These are phyloP conservation scores for Magnolia sinica DNA, from an alignment of 164 flowering plant genomes.

Conservation along the genomic window DNA sequence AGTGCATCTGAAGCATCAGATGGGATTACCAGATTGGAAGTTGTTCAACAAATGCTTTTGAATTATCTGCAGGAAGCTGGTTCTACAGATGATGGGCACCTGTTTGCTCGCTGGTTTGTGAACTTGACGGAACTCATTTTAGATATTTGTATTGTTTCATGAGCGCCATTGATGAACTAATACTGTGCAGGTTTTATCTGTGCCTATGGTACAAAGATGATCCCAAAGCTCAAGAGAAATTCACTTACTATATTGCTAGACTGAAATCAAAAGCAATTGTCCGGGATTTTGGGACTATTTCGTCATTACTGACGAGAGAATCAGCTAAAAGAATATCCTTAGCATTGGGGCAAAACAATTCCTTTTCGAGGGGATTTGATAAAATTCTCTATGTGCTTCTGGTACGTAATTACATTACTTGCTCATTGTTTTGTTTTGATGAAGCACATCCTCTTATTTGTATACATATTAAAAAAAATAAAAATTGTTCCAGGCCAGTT, in stretches of 20 bases:
- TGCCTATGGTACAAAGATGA: slow-evolving; percentile 95
- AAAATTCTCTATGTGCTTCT: slow-evolving; percentile 82
- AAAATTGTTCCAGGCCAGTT: slow-evolving; percentile 57
- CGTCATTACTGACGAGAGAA: slow-evolving; percentile 59
- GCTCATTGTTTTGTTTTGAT: not conserved
- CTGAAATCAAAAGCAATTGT: slow-evolving; percentile 61
- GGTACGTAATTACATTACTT: slow-evolving; percentile 38
- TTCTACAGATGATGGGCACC: slow-evolving; percentile 68
- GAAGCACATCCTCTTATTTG: not conserved
- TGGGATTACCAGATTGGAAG: slow-evolving; percentile 48
- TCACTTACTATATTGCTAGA: slow-evolving; percentile 61
- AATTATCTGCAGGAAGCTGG: slow-evolving; percentile 75
- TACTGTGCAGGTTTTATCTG: slow-evolving; percentile 78
- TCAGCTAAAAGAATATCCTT: slow-evolving; percentile 71
- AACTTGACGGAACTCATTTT: not conserved
- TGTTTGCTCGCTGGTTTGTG: slow-evolving; percentile 84
- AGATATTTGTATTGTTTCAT: not conserved
- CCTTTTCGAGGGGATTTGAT: slow-evolving; percentile 94
- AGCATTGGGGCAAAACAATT: slow-evolving; percentile 75
- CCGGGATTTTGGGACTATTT: slow-evolving; percentile 53
- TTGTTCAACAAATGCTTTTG: slow-evolving; percentile 83
- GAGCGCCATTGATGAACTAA: not conserved
- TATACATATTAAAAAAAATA: not conserved
- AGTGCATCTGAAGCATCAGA: slow-evolving; percentile 33
- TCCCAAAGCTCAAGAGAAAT: slow-evolving; percentile 60